These are phyloP conservation scores for Flagelloscypha sp. DNA, from an alignment of 768 basidiomycete genomes.

Conservation along the genomic window DNA sequence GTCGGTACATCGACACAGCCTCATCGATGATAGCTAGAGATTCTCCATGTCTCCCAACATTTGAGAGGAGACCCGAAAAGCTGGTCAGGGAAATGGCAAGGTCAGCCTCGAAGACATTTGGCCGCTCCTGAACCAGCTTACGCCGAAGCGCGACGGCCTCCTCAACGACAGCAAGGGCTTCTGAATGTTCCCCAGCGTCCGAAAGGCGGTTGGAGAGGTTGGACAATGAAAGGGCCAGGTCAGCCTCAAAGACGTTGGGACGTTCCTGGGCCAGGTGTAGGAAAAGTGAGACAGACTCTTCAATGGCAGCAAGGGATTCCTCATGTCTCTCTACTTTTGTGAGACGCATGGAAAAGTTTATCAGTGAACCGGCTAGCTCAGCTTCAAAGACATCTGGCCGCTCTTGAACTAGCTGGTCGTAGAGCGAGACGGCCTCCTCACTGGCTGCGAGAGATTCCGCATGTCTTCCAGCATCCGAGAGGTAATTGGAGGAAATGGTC, in stretches of 20 bases:
- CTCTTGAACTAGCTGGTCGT: no score
- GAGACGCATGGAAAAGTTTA: constrained; percentile 4
- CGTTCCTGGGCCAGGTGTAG: constrained; percentile 2
- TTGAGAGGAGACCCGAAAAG: not conserved
- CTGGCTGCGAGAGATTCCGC: not conserved
- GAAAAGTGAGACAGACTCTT: constrained; percentile 4
- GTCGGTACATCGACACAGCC: not conserved
- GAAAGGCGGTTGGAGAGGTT: constrained; percentile 6
- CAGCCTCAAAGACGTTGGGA: constrained; percentile 4
- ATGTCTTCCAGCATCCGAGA: not conserved
- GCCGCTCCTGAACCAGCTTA: not conserved
- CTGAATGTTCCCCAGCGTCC: constrained; percentile 3
- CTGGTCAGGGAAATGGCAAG: not conserved
- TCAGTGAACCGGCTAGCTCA: constrained; percentile 6
- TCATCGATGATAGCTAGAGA: not conserved
- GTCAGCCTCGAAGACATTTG: not conserved
- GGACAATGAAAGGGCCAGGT: constrained; percentile 5
- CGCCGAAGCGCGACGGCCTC: constrained; percentile 3
- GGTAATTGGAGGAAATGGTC: not conserved
- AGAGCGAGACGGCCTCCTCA: no score
- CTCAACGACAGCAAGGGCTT: constrained; percentile 5
- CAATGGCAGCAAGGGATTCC: constrained; percentile 5
- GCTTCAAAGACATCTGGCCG: not conserved
- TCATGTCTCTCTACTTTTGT: not conserved
- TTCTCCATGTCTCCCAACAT: not conserved